phyloP scores from a whole-genome alignment of 1,139 yeast species.

The Groenewaldozyma auringiensis region DNA sequence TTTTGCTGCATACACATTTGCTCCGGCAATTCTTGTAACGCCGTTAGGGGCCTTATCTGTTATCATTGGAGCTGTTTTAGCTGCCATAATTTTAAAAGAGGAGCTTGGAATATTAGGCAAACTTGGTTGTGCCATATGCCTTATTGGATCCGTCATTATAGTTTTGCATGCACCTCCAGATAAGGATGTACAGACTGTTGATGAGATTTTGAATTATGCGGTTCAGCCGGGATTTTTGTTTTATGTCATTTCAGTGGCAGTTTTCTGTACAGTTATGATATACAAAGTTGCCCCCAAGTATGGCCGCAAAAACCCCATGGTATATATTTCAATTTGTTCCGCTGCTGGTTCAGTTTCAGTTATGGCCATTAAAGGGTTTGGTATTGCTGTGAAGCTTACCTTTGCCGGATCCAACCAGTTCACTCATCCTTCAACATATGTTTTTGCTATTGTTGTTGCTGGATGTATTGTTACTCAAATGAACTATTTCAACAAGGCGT shows the following conservation, averaged over 20 bases:
- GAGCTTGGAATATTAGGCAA: constrained; percentile 85
- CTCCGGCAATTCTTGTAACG: constrained; percentile 87
- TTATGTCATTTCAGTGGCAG: constrained; percentile 54
- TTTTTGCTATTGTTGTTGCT: constrained; percentile 70
- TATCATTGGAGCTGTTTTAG: constrained; percentile 80
- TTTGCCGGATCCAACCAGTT: constrained; percentile 86
- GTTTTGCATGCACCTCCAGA: constrained; percentile 92
- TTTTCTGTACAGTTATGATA: constrained; percentile 70
- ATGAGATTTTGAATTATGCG: constrained; percentile 77
- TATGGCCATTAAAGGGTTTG: constrained; percentile 89
- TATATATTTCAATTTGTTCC: constrained; percentile 83
- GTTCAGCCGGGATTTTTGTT: constrained; percentile 70
- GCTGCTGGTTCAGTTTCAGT: constrained; percentile 88
- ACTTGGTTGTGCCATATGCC: constrained; percentile 88
- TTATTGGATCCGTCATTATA: constrained; percentile 83
- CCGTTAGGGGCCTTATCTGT: constrained; percentile 89
- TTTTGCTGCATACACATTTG: constrained; percentile 92
- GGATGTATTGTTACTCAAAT: constrained; percentile 82
- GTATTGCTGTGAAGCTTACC: constrained; percentile 82
- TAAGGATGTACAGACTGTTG: constrained; percentile 80
- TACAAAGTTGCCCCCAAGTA: constrained; percentile 74
- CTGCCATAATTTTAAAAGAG: constrained; percentile 76
- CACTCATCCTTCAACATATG: constrained; percentile 73
- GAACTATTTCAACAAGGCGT: constrained; percentile 90
- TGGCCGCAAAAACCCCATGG: constrained; percentile 81